Evolutionary conservation across 345 rosid genomes (phyloP).

Genomic region (Isatis tinctoria): DNA sequence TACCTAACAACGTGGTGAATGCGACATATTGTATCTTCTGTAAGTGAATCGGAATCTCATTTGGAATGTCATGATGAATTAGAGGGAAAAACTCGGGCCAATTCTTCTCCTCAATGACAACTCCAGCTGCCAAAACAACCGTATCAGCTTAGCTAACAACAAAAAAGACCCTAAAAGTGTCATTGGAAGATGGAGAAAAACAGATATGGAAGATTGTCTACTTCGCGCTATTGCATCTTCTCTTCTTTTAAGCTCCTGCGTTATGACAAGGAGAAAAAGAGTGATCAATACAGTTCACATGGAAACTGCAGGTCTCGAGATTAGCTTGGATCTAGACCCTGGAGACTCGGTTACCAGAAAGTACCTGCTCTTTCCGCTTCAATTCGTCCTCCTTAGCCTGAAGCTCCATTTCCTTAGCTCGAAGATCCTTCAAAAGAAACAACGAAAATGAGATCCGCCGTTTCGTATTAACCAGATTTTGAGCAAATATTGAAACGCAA

Average conservation of each 20-base stretch:
- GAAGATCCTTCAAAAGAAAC: constrained; percentile 55
- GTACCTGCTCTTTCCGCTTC: constrained; percentile 81
- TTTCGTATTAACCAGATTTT: neutral
- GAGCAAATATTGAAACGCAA: neutral
- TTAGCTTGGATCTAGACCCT: too few species aligned
- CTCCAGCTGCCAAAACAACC: constrained; percentile 70
- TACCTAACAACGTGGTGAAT: constrained; percentile 87
- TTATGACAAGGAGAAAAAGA: constrained; percentile 1
- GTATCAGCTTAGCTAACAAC: constrained; percentile 5
- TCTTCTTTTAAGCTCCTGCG: constrained; percentile 77
- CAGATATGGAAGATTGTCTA: constrained; percentile 10
- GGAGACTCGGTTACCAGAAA: neutral
- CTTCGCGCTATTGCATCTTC: constrained; percentile 82
- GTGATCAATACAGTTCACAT: neutral
- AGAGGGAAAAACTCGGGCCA: constrained; percentile 95
- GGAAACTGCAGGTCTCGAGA: constrained; percentile 9
- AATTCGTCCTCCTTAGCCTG: constrained; percentile 90
- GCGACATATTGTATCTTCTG: constrained; percentile 84
- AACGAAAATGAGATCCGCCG: neutral
- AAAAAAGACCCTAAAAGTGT: neutral
- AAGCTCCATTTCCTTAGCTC: constrained; percentile 88
- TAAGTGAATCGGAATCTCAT: constrained; percentile 91
- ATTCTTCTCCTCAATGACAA: constrained; percentile 86
- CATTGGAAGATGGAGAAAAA: constrained; percentile 1
- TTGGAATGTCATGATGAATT: constrained; percentile 91